These are phyloP conservation scores for Cymbopogon flexuosus DNA, from an alignment of 202 grass and related monocot genomes.

Conservation along the genomic window DNA sequence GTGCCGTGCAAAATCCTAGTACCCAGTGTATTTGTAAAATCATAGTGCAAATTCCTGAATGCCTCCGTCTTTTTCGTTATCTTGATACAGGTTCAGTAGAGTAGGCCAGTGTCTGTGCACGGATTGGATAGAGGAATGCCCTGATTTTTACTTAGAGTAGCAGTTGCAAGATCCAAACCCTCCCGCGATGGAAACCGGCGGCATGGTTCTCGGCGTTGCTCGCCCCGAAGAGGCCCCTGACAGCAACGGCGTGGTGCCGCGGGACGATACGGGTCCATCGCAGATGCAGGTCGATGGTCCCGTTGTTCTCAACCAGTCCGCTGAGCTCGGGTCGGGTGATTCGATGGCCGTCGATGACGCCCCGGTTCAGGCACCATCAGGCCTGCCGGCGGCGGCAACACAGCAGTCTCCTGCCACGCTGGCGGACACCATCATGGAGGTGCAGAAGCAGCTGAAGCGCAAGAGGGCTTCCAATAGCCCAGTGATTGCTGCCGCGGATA, in stretches of 20 bases:
- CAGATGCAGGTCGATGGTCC: constrained; percentile 37
- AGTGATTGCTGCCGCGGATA: constrained; percentile 36
- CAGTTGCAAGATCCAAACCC: neutral
- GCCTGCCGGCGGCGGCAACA: neutral
- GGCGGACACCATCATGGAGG: constrained; percentile 19
- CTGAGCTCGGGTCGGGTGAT: constrained; percentile 1
- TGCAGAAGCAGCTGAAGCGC: constrained; percentile 70
- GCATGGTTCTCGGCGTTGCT: neutral
- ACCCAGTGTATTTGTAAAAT: neutral
- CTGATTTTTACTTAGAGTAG: neutral
- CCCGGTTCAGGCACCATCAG: neutral
- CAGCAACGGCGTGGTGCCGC: neutral
- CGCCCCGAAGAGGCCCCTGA: neutral
- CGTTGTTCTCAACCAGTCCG: constrained; percentile 16
- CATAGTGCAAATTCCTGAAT: neutral
- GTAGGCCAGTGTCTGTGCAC: neutral
- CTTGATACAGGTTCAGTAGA: neutral
- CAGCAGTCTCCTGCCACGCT: constrained; percentile 26
- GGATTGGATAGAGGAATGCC: neutral
- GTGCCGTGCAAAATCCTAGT: neutral
- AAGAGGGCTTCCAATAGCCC: constrained; percentile 59
- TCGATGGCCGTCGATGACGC: constrained; percentile 29
- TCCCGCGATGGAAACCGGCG: constrained; percentile 18
- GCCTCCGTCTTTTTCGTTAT: neutral
- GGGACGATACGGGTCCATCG: neutral